A percentile compares a stretch with the other conserved stretches of the same genome.
Evolutionary conservation across 2,329 filamentous ascomycete species (phyloP).

Genomic region (Aureobasidium uvarum): DNA sequence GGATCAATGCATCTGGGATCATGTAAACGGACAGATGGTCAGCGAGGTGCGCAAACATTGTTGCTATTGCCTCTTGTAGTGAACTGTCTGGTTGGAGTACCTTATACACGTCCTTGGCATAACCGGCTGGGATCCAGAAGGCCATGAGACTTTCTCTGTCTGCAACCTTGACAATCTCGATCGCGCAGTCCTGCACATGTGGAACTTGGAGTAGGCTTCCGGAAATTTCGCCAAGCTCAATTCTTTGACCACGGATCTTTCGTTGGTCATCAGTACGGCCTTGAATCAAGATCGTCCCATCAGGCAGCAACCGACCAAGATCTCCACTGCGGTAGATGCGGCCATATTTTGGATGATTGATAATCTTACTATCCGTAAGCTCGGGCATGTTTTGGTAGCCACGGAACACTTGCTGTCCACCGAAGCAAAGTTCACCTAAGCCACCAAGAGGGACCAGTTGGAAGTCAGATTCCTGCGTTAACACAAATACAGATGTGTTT

Average conservation of each 20-base stretch:
- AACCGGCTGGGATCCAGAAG: slow-evolving; percentile 61
- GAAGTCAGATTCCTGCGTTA: slow-evolving; percentile 47
- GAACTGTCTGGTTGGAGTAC: slow-evolving; percentile 42
- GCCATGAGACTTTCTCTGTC: slow-evolving; percentile 59
- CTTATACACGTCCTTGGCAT: slow-evolving; percentile 36
- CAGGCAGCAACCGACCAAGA: slow-evolving; percentile 71
- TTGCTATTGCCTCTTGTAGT: slow-evolving; percentile 37
- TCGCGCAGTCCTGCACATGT: slow-evolving; percentile 61
- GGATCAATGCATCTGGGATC: slow-evolving; percentile 72
- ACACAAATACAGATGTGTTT: slow-evolving; percentile 73
- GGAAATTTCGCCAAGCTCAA: slow-evolving; percentile 76
- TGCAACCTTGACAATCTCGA: slow-evolving; percentile 54
- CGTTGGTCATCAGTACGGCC: slow-evolving; percentile 76
- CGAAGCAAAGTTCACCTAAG: slow-evolving; percentile 82
- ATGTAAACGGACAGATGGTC: slow-evolving; percentile 69
- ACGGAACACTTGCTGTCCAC: slow-evolving; percentile 72
- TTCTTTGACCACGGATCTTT: slow-evolving; percentile 75
- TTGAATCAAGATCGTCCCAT: slow-evolving; percentile 70
- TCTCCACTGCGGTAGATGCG: slow-evolving; percentile 81
- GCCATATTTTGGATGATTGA: slow-evolving; percentile 66
- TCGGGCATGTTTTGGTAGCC: slow-evolving; percentile 69
- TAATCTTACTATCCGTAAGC: slow-evolving; percentile 64
- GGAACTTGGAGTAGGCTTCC: slow-evolving; percentile 56
- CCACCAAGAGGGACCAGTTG: slow-evolving; percentile 65
- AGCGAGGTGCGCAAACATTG: slow-evolving; percentile 57